Conservation (phyloP, 371 early-diverging fungal genomes). For the Smittium culicis region DNA sequence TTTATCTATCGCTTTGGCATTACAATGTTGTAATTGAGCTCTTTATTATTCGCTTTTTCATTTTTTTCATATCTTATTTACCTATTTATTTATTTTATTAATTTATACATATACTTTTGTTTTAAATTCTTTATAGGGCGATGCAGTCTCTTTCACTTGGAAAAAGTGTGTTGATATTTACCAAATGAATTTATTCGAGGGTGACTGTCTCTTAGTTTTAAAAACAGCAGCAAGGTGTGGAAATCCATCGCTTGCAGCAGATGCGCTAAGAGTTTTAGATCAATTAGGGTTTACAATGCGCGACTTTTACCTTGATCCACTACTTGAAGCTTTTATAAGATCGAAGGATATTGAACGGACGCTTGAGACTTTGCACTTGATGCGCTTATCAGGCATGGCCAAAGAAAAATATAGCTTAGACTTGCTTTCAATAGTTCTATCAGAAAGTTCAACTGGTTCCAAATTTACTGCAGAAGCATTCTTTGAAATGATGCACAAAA, state of each 20-base stretch:
- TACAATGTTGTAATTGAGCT: too few relatives aligned
- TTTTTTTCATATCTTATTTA: too few relatives aligned
- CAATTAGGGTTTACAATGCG: constrained; percentile 38
- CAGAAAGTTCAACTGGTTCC: constrained; percentile 16
- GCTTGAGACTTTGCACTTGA: constrained; percentile 47
- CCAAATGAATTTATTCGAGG: constrained; percentile 32
- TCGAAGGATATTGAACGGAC: constrained; percentile 42
- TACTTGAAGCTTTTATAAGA: constrained; percentile 48
- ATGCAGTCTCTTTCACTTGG: constrained; percentile 13
- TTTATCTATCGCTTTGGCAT: too few relatives aligned
- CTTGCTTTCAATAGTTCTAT: constrained; percentile 20
- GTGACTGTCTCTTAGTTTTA: constrained; percentile 42
- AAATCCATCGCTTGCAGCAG: constrained; percentile 40
- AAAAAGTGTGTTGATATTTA: constrained; percentile 16
- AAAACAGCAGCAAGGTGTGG: constrained; percentile 44
- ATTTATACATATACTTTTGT: too few relatives aligned
- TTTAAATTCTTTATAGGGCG: background rate
- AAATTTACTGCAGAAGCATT: constrained; percentile 30
- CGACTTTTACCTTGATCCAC: constrained; percentile 52
- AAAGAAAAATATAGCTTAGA: constrained; percentile 32
- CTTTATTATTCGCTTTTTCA: too few relatives aligned
- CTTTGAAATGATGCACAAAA: constrained; percentile 34
- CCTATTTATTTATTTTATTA: too few relatives aligned
- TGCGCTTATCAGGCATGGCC: constrained; percentile 42
- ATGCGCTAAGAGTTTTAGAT: constrained; percentile 42